Evolutionary conservation across 306 rosid species (phyloP).

Genomic region (Rubus idaeus): DNA sequence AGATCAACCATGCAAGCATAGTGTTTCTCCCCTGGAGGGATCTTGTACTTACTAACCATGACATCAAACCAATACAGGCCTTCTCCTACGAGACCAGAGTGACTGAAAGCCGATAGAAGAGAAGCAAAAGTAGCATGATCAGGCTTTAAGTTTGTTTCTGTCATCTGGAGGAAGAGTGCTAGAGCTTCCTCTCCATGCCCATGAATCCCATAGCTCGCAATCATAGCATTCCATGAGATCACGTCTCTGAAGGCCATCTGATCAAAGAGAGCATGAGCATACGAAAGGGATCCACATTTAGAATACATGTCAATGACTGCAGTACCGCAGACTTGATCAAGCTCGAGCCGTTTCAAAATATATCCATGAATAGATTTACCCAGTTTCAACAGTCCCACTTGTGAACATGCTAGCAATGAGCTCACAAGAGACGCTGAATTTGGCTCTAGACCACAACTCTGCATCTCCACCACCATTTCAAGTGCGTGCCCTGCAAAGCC

Average conservation of each 20-base stretch:
- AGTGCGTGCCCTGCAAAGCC: slow-evolving; percentile 40
- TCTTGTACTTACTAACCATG: slow-evolving; percentile 36
- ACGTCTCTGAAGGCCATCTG: slow-evolving; percentile 32
- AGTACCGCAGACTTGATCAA: slow-evolving; percentile 38
- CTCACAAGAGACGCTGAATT: slow-evolving; percentile 34
- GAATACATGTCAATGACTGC: slow-evolving; percentile 50
- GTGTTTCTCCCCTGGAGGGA: slow-evolving; percentile 41
- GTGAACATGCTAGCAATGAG: slow-evolving; percentile 45
- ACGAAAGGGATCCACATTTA: slow-evolving; percentile 44
- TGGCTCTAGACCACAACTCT: slow-evolving; percentile 34
- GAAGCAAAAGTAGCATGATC: slow-evolving; percentile 52
- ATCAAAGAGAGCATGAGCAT: slow-evolving; percentile 38
- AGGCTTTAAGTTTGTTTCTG: slow-evolving; percentile 28
- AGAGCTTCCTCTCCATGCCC: slow-evolving; percentile 48
- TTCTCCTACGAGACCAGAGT: slow-evolving; percentile 46
- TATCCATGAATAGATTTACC: slow-evolving; percentile 47
- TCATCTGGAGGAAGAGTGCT: slow-evolving; percentile 42
- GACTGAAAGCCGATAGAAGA: slow-evolving; percentile 51
- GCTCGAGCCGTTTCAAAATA: slow-evolving; percentile 30
- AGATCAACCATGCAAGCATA: slow-evolving; percentile 53
- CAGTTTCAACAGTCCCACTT: slow-evolving; percentile 37
- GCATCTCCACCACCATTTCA: slow-evolving; percentile 38
- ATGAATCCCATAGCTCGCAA: slow-evolving; percentile 43
- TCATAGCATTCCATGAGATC: slow-evolving; percentile 51
- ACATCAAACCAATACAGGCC: slow-evolving; percentile 42